Evolutionary conservation across 1,284 basidiomycete species (phyloP), one percentile per base, ranked within the genome.

Genomic region (Pisolithus thermaeus): DNA sequence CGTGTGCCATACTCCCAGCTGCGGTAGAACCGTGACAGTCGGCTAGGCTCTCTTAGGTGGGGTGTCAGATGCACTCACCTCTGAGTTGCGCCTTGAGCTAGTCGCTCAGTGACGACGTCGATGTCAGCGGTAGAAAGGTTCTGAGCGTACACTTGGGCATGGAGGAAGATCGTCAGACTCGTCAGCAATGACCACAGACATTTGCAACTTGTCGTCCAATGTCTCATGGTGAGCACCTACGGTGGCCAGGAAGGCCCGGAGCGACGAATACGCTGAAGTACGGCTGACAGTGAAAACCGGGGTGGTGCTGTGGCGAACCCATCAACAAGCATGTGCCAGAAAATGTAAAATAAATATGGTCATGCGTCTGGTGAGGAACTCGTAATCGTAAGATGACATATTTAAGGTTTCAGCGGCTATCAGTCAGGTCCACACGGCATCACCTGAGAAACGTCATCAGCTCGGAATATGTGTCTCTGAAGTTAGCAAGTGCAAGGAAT

Each of bases 1-100:
- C 76, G 73, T 0, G 83, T 80, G 8, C 84, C 84, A 50, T 81
- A 73, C 58, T 87, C 84, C 84, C 84, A 87, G 54, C 81, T 85
- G 58, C 38, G 46, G 27, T 32, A 20, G 20, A 22, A 54, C n/a
- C 53, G 23, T 5, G 22, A 42, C 28, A 9, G 27, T n/a, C 9
- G 8, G 7, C 35, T 16, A 20, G 4, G 16, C 14, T n/a, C 12
- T 23, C 8, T 5, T 14, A 23, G 25, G 14, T 20, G 38, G 37
- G 49, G 9, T 30, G 7, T 9, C 2, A 30, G 7, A 30, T 0
- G 22, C 27, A 50, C 56, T 50, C 37, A 52, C 67, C 69, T 71
- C n/a, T 65, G 59, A 12, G 40, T 57, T 2, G 69, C 61, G 16
- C 63, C 58, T 41, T 67, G 59, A 8, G 64, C 66, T 12, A 69